Percentiles rank a stretch among this genome's conserved stretches.
Evolutionary conservation across 31 red algal species (phyloP).

Genomic region (Bonnemaisonia californica): DNA sequence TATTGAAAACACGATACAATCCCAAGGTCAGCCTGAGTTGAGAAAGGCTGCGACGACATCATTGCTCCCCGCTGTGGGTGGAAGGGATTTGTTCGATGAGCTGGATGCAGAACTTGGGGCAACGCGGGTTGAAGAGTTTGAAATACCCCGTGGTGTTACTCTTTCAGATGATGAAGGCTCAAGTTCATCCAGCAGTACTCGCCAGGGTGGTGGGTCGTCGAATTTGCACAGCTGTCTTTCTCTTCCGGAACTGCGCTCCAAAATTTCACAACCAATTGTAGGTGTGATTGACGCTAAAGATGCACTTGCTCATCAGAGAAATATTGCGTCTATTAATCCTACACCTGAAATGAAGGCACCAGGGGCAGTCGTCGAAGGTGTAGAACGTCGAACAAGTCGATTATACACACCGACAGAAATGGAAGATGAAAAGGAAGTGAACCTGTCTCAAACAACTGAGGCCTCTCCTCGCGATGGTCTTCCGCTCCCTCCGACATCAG

Average conservation of each 20-base stretch:
- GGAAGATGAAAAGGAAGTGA: not conserved
- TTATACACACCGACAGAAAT: not conserved
- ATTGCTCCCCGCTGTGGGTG: too few species aligned
- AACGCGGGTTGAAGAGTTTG: not conserved
- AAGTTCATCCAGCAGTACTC: not conserved
- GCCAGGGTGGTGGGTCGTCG: not conserved
- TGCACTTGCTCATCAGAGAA: not conserved
- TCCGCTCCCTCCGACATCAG: constrained; percentile 15
- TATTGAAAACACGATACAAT: too few species aligned
- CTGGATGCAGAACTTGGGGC: not conserved
- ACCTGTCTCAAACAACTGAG: not conserved
- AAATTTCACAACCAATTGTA: not conserved
- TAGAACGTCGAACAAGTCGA: not conserved
- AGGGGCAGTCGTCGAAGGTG: not conserved
- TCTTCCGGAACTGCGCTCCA: constrained; percentile 19
- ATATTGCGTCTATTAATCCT: not conserved
- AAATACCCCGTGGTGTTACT: not conserved
- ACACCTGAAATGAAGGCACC: not conserved
- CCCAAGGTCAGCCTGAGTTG: too few species aligned
- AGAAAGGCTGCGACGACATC: too few species aligned
- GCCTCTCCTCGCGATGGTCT: not conserved
- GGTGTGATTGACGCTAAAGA: not conserved
- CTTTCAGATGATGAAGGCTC: not conserved
- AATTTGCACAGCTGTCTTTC: constrained; percentile 31
- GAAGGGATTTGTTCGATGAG: not conserved